Conservation (phyloP, 1,284 basidiomycete species). For the Caloboletus firmus region DNA sequence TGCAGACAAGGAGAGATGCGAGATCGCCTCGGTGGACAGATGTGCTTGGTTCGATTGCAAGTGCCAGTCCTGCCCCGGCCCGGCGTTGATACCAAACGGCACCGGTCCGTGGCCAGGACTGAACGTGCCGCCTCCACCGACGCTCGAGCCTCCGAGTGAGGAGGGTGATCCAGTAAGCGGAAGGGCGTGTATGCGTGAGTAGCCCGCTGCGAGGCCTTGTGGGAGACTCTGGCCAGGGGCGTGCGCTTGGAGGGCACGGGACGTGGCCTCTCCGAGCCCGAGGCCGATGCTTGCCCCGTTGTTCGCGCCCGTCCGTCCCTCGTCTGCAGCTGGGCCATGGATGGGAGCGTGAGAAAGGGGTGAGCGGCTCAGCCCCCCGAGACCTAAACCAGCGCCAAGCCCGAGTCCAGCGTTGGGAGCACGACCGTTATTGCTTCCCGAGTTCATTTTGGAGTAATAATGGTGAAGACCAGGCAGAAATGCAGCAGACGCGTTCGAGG, state of each 20-base stretch:
- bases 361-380: slow-evolving; percentile 32
- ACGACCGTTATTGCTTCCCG: slow-evolving; percentile 24
- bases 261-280: slow-evolving; percentile 43
- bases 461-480: slow-evolving; percentile 70
- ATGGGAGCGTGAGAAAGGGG: slow-evolving; percentile 31
- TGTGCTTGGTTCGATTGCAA: slow-evolving; percentile 34
- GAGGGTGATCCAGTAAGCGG: slow-evolving; percentile 48
- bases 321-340: slow-evolving; percentile 36
- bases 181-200: slow-evolving; percentile 78
- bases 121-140: slow-evolving; percentile 27
- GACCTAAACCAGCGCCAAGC: slow-evolving; percentile 27
- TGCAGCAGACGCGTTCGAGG: slow-evolving; percentile 74
- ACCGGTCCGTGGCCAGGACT: slow-evolving; percentile 35
- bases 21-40: slow-evolving; percentile 13
- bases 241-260: slow-evolving; percentile 71
- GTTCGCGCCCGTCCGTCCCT: slow-evolving; percentile 33
- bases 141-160: slow-evolving; percentile 31
- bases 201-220: slow-evolving; percentile 82
- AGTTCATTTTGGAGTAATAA: slow-evolving; percentile 54
- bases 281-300: slow-evolving; percentile 27
- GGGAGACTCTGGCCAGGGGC: slow-evolving; percentile 86
- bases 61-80: slow-evolving; percentile 28
- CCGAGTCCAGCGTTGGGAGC: slow-evolving; percentile 22
- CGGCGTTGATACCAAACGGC: slow-evolving; percentile 34
- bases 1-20: slow-evolving; percentile 30